A percentile compares a stretch with the other conserved stretches of the same genome.
These are phyloP conservation scores for Lunasporangiospora selenospora DNA, from an alignment of 192 early-diverging fungal species.

Conservation along the genomic window DNA sequence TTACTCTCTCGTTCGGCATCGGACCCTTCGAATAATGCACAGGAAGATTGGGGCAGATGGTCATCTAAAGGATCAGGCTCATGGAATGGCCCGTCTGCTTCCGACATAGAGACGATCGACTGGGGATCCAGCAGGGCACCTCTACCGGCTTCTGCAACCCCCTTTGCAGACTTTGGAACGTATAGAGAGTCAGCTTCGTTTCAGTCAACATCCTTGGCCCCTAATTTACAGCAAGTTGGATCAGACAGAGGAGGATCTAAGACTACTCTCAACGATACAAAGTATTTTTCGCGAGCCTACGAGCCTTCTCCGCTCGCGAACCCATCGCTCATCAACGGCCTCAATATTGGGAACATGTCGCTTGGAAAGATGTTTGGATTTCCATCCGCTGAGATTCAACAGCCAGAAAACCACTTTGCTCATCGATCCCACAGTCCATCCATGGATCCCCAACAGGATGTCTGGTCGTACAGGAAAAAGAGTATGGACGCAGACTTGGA, in stretches of 20 bases:
- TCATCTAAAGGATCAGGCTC: no score
- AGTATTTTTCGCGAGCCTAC: conserved; percentile 33
- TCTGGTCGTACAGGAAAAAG: conserved; percentile 16
- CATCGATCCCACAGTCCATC: conserved; percentile 6
- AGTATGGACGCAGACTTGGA: conserved; percentile 18
- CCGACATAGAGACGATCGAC: no score
- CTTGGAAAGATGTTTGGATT: conserved; percentile 43
- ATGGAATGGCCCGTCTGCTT: no score
- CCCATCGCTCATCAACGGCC: conserved; percentile 24
- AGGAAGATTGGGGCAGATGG: no score
- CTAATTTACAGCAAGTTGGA: background rate
- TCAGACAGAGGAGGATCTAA: background rate
- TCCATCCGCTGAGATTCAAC: conserved; percentile 39
- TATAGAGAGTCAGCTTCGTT: conserved; percentile 15
- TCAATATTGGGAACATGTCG: conserved; percentile 35
- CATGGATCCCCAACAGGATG: background rate
- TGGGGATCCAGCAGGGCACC: conserved; percentile 30
- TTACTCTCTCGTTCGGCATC: no score
- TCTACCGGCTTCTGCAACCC: background rate
- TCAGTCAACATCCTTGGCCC: background rate
- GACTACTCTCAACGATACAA: background rate
- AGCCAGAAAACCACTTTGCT: conserved; percentile 40
- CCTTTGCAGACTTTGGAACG: conserved; percentile 22
- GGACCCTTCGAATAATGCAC: no score
- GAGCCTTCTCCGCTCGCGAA: conserved; percentile 40